These are phyloP conservation scores for Scheffersomyces coipomensis DNA, from an alignment of 805 yeast genomes.

Conservation along the genomic window DNA sequence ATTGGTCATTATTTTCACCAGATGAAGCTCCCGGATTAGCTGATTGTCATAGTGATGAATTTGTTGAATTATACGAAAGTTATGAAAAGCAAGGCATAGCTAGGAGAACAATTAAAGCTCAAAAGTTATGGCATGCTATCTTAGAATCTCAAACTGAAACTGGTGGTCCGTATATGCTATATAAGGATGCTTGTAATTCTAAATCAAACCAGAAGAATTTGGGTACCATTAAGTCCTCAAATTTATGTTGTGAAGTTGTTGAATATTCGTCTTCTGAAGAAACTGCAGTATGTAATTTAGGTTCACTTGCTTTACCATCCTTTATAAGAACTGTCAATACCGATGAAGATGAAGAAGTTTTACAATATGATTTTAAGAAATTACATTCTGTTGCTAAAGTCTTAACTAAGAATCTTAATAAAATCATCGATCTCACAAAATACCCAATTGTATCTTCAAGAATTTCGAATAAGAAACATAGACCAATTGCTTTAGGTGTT, in stretches of 20 bases:
- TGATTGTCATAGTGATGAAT: slow-evolving; percentile 84
- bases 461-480: slow-evolving; percentile 72
- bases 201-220: slow-evolving; percentile 90
- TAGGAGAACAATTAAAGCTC: slow-evolving; percentile 71
- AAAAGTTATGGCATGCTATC: slow-evolving; percentile 86
- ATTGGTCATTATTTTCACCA: slow-evolving; percentile 91
- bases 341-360: slow-evolving; percentile 41
- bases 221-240: slow-evolving; percentile 90
- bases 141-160: slow-evolving; percentile 93
- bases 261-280: slow-evolving; percentile 92
- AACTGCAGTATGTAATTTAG: slow-evolving; percentile 94
- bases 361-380: slow-evolving; percentile 66
- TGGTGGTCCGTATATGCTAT: slow-evolving; percentile 92
- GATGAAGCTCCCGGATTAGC: slow-evolving; percentile 82
- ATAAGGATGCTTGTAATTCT: slow-evolving; percentile 86
- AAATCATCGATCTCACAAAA: slow-evolving; percentile 77
- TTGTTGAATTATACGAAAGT: slow-evolving; percentile 63
- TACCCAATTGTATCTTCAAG: slow-evolving; percentile 83
- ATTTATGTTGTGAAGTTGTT: slow-evolving; percentile 90
- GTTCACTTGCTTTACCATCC: slow-evolving; percentile 84
- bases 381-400: slow-evolving; percentile 79
- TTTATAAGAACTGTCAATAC: slow-evolving; percentile 40
- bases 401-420: slow-evolving; percentile 74
- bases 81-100: slow-evolving; percentile 75
- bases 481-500: slow-evolving; percentile 98